Base-by-base conservation (phyloP, 2,329 filamentous ascomycete species). In the Rhinocladiella mackenziei region DNA sequence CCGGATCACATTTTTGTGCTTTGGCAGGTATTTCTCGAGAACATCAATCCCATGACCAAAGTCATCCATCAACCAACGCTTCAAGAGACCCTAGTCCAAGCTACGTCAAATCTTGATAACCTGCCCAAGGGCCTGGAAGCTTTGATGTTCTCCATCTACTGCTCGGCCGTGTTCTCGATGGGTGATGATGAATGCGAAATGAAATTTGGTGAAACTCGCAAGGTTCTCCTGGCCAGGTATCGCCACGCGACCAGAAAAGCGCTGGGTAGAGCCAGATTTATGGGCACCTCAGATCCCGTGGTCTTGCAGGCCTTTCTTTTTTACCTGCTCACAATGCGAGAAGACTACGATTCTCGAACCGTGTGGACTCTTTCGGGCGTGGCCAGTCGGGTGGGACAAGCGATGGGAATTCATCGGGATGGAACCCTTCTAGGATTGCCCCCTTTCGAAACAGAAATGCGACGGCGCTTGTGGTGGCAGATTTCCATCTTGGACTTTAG, bases 31-130 rank as follows among this genome's bases (percentile, higher is more conserved):
- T 89, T 83, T 53, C 67, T 88, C 4, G 80, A 86, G 36, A 81
- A 86, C 49, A 80, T 89, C 43, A 84, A 89, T 56, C 84, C 85
- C 0, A 62, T 88, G 33, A 78, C 80, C 54, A 89, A 89, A 60
- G 58, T 81, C 33, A 79, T 87, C 17, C 86, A 91, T 59, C 75
- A 83, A 1, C 84, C 85, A 0, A 80, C 80, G 0, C 63, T 87
- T 3, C 81, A 88, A 56, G 74, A 76, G 2, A 74, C 76, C 33
- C 68, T 89, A 5, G 72, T 84, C 26, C 76, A 84, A 45, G 81
- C 81, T 2, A 76, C 74, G 7, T 23, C 47, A 52, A 32, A 61
- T 49, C 49, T 67, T 41, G 20, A 58, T 45, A 22, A 54, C 42
- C 14, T 54, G 7, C 68, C 76, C 4, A 43, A 36, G 28, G 45